These are phyloP conservation scores for Tagetes erecta DNA, from an alignment of 129 eudicot genomes.

Conservation along the genomic window DNA sequence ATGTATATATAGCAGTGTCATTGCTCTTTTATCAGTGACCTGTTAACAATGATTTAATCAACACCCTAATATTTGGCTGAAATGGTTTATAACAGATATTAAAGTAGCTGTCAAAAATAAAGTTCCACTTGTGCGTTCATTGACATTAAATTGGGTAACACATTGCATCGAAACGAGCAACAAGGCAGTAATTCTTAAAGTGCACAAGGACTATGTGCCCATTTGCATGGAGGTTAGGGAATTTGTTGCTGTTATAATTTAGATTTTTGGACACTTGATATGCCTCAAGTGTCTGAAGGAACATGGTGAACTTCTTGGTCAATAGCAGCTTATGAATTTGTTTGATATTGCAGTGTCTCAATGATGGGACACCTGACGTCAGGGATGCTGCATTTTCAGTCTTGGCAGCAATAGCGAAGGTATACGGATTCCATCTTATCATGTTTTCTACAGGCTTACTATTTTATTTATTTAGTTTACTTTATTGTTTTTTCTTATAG, in stretches of 20 bases:
- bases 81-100: conserved; percentile 62
- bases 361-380: conserved; percentile 99
- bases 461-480: neutral
- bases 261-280: neutral
- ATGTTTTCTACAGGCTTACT: neutral
- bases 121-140: conserved; percentile 96
- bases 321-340: neutral
- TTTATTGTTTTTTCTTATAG: conserved; percentile 36
- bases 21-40: neutral
- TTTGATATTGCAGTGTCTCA: conserved; percentile 65
- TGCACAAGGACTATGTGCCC: conserved; percentile 95
- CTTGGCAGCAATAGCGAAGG: conserved; percentile 96
- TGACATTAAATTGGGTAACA: conserved; percentile 89
- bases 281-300: too few relatives aligned
- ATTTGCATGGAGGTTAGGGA: conserved; percentile 97
- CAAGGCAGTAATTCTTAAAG: conserved; percentile 81
- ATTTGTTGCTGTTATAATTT: conserved; percentile 6
- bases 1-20: conserved; percentile 4
- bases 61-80: conserved; percentile 20
- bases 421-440: conserved; percentile 10
- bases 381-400: conserved; percentile 99
- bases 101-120: conserved; percentile 89
- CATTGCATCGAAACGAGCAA: conserved; percentile 91
- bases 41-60: neutral
- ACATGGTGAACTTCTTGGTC: neutral